phyloP scores from a whole-genome alignment of 768 basidiomycete genomes.

The Cantharellus anzutake region DNA sequence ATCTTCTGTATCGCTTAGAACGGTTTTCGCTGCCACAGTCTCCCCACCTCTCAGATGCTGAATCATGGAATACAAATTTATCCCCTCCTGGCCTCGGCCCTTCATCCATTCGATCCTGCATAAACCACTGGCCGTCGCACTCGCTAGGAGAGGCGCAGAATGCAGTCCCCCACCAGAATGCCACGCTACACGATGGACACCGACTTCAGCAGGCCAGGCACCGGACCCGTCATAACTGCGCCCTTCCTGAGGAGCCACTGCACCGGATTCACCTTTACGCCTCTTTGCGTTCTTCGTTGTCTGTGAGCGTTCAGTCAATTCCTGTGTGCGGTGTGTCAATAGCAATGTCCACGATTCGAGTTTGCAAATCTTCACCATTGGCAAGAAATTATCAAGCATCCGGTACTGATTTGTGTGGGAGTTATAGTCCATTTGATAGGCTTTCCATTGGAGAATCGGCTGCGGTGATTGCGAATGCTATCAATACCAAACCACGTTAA shows the following conservation, averaged over 20 bases:
- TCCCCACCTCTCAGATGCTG: no score
- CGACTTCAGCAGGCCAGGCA: constrained; percentile 65
- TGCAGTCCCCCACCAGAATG: constrained; percentile 53
- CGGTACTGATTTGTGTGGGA: constrained; percentile 54
- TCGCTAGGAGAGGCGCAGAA: constrained; percentile 42
- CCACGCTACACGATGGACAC: constrained; percentile 66
- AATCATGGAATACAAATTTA: no score
- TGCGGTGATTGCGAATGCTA: constrained; percentile 13
- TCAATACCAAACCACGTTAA: not conserved
- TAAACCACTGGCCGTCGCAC: constrained; percentile 67
- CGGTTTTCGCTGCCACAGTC: no score
- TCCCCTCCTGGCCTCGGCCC: constrained; percentile 20
- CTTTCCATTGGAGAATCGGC: constrained; percentile 61
- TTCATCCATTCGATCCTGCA: constrained; percentile 66
- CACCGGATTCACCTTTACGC: constrained; percentile 13
- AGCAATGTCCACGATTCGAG: not conserved
- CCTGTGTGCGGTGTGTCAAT: not conserved
- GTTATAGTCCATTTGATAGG: constrained; percentile 80
- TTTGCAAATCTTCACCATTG: constrained; percentile 27
- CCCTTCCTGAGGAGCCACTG: constrained; percentile 2
- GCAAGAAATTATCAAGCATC: constrained; percentile 75
- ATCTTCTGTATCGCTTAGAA: no score
- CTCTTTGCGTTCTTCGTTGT: constrained; percentile 11
- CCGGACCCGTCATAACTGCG: constrained; percentile 28
- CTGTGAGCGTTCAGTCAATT: constrained; percentile 2